These are phyloP conservation scores for Ogataea pignaliae DNA, from an alignment of 805 yeast genomes.

Conservation along the genomic window DNA sequence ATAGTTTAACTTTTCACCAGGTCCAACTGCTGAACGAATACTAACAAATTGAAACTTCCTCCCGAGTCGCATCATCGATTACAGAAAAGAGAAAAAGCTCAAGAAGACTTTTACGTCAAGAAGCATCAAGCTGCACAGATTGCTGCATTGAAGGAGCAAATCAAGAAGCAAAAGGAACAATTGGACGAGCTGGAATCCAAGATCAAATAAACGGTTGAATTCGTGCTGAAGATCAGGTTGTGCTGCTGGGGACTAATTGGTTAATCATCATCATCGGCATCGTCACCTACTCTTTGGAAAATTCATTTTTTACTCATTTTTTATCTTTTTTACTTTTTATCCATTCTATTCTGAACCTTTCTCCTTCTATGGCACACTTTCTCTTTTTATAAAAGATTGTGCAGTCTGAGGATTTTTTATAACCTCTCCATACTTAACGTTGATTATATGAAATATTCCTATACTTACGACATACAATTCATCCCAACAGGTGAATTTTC, in stretches of 20 bases:
- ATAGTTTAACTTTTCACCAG: too few species aligned
- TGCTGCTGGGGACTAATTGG: too few species aligned
- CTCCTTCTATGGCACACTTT: neutral
- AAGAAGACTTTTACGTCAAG: constrained; percentile 79
- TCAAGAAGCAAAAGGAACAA: constrained; percentile 68
- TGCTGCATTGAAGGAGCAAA: constrained; percentile 66
- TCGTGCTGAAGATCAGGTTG: neutral
- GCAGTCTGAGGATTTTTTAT: neutral
- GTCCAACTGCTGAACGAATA: constrained; percentile 1
- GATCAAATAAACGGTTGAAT: constrained; percentile 22
- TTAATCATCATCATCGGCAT: neutral
- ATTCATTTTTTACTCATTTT: neutral
- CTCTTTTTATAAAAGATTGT: neutral
- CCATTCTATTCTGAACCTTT: neutral
- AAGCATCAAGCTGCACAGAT: constrained; percentile 89
- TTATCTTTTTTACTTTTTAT: neutral
- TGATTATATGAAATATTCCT: too few species aligned
- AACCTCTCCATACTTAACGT: neutral
- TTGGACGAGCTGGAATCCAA: constrained; percentile 46
- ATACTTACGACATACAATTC: too few species aligned
- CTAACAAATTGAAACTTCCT: constrained; percentile 12
- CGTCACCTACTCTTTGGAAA: neutral
- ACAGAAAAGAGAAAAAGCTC: constrained; percentile 86
- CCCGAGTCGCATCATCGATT: neutral
- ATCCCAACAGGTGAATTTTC: too few species aligned